Evolutionary conservation across 345 rosid genomes (phyloP), one percentile per base, ranked within the genome.

Genomic region (Carallia pectinifolia): DNA sequence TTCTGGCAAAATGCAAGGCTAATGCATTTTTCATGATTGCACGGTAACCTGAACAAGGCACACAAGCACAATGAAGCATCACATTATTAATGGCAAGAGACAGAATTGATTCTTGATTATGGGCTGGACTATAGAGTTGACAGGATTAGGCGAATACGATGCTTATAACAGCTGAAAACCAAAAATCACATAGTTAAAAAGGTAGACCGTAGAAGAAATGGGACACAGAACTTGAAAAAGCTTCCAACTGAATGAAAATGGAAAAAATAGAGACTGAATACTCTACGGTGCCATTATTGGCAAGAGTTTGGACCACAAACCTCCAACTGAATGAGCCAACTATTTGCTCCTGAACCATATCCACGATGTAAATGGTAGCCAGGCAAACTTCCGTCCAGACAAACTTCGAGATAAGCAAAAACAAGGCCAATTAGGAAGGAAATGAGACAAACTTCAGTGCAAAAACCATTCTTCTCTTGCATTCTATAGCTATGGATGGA

Each of bases 271-370:
- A n/a, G 29, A 8, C n/a, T 17, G 27, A 53, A 53, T 5, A n/a
- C 0, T 33, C 0, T 17, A 53, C 8, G 27, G 27, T n/a, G n/a
- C 27, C 23, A 53, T n/a, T 9, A 23, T 53, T 23, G 9, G 6
- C 62, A 52, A 71, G 3, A 34, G 40, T 53, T 6, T 63, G n/a
- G 29, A 58, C 13, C 27, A 64, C 80, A 71, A 65, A 93, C 98
- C 98, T 93, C 98, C 74, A 93, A 79, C 9, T 93, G 89, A 81
- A 93, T 83, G 56, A 93, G 95, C 98, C 98, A 93, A 68, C 89
- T 87, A 67, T 87, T 84, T 65, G 91, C 91, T 69, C 98, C 98
- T 38, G 90, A 81, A 56, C 98, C 97, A 67, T 79, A 81, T 72
- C 98, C 98, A 5, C 71, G 92, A 63, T 88, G 96, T 66, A 86